Base-by-base conservation (phyloP, 1,284 basidiomycete species). In the Hortiboletus rubellus region DNA sequence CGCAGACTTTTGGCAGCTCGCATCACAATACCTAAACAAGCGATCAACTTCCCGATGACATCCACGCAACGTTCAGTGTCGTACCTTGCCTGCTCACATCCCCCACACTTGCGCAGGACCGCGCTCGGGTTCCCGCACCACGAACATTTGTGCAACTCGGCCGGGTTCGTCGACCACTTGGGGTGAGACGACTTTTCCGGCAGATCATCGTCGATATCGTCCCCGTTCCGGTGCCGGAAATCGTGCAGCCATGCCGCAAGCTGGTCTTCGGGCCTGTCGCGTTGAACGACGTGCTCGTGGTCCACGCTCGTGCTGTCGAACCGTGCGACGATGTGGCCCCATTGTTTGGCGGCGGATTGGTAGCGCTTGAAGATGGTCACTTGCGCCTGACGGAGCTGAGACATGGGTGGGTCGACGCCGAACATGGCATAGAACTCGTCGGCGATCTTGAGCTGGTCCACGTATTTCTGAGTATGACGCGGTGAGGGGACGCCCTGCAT, bases 41-140 rank as follows among this genome's bases (percentile, higher is more conserved):
- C 24, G 24, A 31, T 48, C 41, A 53, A 41, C 9, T 3, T 17
- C 49, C 36, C 41, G 36, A 27, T 24, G 14, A 22, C 7, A 27
- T 10, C 6, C 0, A 24, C 30, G 5, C 31, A 5, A 47, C 7
- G 17, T 24, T 14, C 1, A 15, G 7, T 30, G n/a, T 14, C 67
- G 8, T 59, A 79, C 81, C 78, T 76, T 15, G 76, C 72, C 61
- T 77, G 75, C 38, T 71, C 65, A 57, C 81, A 81, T 18, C 75
- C 75, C 10, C 69, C 70, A 72, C 83, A 85, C 71, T 79, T 83
- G 61, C 76, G 76, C 43, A 85, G 63, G 7, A 74, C 73, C 3
- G 82, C 83, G 40, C 82, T 84, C 14, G 82, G 81, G 58, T 84
- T 85, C 9, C 79, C 74, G 60, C 84, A 86, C 76, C 78, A 82